These are phyloP conservation scores for Metschnikowia cubensis DNA, from an alignment of 805 yeast genomes.

Conservation along the genomic window DNA sequence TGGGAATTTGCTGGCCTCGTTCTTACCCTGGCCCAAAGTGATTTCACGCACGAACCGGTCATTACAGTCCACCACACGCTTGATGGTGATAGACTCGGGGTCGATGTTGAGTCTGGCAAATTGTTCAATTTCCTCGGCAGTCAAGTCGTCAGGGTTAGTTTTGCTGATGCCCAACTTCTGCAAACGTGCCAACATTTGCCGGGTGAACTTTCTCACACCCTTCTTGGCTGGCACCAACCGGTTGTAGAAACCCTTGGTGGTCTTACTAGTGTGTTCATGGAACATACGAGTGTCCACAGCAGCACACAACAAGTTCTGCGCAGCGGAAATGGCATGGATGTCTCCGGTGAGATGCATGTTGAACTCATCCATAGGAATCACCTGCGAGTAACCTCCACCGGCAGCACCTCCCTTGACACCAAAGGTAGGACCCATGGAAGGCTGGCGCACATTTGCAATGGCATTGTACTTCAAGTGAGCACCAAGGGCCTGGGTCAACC, in stretches of 20 bases:
- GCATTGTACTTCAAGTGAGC: conserved; percentile 81
- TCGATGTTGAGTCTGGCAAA: conserved; percentile 87
- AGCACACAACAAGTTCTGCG: conserved; percentile 90
- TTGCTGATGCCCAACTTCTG: conserved; percentile 76
- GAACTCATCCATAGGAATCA: conserved; percentile 98
- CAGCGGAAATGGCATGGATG: conserved; percentile 92
- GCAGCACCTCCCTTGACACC: conserved; percentile 99
- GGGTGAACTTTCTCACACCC: conserved; percentile 74
- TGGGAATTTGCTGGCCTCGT: conserved; percentile 73
- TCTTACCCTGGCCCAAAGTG: conserved; percentile 87
- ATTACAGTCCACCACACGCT: conserved; percentile 91
- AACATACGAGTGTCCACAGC: conserved; percentile 96
- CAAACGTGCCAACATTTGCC: conserved; percentile 73
- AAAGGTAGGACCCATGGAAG: conserved; percentile 98
- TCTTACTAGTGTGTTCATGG: conserved; percentile 84
- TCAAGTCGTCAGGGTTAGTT: conserved; percentile 75
- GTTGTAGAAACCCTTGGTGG: conserved; percentile 71
- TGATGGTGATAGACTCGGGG: conserved; percentile 85
- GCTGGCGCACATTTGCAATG: conserved; percentile 95
- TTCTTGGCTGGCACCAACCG: conserved; percentile 84
- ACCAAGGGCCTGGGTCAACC: conserved; percentile 93
- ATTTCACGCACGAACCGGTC: conserved; percentile 87
- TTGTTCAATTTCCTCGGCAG: conserved; percentile 64
- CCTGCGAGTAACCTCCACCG: conserved; percentile 98
- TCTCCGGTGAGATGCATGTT: conserved; percentile 97